Evolutionary conservation across 257 asterid genomes (phyloP).

Genomic region (Cinchona pubescens): DNA sequence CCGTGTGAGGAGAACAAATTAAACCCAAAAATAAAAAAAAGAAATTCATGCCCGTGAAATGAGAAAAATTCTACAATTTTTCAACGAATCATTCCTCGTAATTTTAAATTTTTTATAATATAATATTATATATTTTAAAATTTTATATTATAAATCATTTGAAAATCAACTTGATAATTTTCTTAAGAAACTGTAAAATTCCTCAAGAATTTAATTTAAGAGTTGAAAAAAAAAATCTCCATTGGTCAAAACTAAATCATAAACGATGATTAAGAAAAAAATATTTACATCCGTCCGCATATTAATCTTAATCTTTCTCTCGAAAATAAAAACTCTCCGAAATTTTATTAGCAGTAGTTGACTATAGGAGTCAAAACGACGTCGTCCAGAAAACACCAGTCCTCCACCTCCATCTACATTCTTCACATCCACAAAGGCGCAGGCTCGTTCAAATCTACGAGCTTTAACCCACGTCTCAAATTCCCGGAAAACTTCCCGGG

Average conservation of each 20-base stretch:
- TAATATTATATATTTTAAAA: no score
- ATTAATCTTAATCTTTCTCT: background rate
- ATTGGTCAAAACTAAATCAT: background rate
- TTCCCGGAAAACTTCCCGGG: slow-evolving; percentile 59
- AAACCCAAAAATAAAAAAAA: no score
- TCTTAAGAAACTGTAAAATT: no score
- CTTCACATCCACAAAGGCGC: slow-evolving; percentile 81
- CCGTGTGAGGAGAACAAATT: no score
- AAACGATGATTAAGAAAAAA: background rate
- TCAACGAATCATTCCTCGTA: no score
- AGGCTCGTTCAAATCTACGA: slow-evolving; percentile 90
- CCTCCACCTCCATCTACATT: background rate
- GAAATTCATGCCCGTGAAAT: no score
- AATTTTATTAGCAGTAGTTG: background rate
- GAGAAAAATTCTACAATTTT: no score
- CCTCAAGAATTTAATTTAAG: background rate
- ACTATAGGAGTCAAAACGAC: background rate
- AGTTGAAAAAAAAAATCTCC: background rate
- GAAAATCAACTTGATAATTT: no score
- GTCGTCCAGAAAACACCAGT: slow-evolving; percentile 1
- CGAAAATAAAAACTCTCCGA: background rate
- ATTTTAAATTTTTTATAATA: no score
- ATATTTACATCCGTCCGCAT: background rate
- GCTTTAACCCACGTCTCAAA: slow-evolving; percentile 78
- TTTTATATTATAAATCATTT: no score